phyloP scores from a whole-genome alignment of 305 asterid species.

The Fraxinus platypoda region DNA sequence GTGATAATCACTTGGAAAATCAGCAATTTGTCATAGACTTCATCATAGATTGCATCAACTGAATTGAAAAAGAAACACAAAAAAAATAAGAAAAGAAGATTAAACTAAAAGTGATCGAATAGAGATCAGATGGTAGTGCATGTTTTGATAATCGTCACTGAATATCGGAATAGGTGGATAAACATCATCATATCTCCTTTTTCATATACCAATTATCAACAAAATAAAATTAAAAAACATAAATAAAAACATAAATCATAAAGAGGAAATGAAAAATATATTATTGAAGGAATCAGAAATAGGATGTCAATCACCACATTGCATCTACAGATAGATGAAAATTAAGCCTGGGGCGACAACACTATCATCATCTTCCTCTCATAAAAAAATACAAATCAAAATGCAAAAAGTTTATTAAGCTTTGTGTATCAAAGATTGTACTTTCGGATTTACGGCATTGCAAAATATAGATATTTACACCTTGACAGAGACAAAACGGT shows the following conservation, averaged over 20 bases:
- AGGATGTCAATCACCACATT: slow-evolving; percentile 58
- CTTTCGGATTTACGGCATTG: not conserved
- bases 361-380: slow-evolving; percentile 39
- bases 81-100: not conserved
- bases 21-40: slow-evolving; percentile 23
- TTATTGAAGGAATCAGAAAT: slow-evolving; percentile 38
- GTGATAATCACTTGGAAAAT: slow-evolving; percentile 40
- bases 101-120: not conserved
- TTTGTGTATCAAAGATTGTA: not conserved
- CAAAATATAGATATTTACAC: slow-evolving; percentile 1
- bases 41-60: slow-evolving; percentile 43
- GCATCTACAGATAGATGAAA: slow-evolving; percentile 39
- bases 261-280: not conserved
- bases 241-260: not conserved
- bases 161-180: slow-evolving; percentile 43
- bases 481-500: slow-evolving; percentile 40
- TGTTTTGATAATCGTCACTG: slow-evolving; percentile 51
- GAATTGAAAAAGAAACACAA: not conserved
- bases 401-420: not conserved
- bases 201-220: not conserved
- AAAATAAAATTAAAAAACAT: not conserved
- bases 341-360: slow-evolving; percentile 65
- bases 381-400: not conserved
- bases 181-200: slow-evolving; percentile 41
- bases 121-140: slow-evolving; percentile 74